Conservation (phyloP, 306 rosid genomes). For the Citrullus amarus region DNA sequence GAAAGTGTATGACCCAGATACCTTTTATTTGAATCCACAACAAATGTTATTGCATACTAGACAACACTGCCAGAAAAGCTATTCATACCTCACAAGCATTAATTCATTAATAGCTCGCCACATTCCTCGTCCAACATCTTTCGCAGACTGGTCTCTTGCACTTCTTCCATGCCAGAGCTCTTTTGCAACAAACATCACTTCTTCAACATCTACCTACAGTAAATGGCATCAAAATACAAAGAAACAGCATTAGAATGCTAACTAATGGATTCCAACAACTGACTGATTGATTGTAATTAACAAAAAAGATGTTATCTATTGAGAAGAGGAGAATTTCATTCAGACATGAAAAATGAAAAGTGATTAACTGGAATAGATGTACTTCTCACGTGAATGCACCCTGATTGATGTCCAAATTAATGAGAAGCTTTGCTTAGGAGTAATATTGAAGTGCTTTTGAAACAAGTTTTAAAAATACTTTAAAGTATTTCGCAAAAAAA, state of each 20-base stretch:
- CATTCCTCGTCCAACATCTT: slow-evolving; percentile 88
- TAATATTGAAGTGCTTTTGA: too few relatives aligned
- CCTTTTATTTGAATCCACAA: not conserved
- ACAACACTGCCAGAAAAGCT: not conserved
- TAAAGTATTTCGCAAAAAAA: too few relatives aligned
- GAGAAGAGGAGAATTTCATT: not conserved
- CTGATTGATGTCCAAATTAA: not conserved
- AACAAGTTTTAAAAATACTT: too few relatives aligned
- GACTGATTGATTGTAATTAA: not conserved
- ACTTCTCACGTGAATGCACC: not conserved
- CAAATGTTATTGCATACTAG: slow-evolving; percentile 1
- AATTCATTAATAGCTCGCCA: slow-evolving; percentile 91
- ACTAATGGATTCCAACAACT: not conserved
- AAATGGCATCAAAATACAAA: not conserved
- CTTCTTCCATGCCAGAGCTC: slow-evolving; percentile 96
- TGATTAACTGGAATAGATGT: not conserved
- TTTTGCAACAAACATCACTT: slow-evolving; percentile 80
- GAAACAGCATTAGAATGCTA: not conserved
- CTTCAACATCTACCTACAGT: slow-evolving; percentile 79
- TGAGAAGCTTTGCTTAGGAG: too few relatives aligned
- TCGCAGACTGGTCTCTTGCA: slow-evolving; percentile 55
- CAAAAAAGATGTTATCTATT: not conserved
- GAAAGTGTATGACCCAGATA: not conserved
- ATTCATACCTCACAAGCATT: slow-evolving; percentile 81
- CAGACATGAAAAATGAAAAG: not conserved